Evolutionary conservation across 75 land plant genomes (phyloP).

Genomic region (Chamaecyparis obtusa): DNA sequence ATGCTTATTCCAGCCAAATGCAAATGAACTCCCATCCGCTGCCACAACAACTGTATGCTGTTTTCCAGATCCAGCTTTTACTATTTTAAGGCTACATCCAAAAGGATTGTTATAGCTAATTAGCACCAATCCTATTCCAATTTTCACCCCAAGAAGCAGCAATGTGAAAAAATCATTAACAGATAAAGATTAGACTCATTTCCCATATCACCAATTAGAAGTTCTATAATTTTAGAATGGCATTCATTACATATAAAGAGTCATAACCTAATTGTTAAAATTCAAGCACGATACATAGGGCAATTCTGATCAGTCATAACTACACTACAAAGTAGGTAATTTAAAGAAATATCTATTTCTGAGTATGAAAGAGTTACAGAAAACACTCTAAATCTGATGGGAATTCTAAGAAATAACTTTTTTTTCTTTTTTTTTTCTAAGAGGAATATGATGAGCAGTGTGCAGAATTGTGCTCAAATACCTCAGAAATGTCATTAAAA

Average conservation of each 20-base stretch:
- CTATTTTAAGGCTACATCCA: slow-evolving; percentile 64
- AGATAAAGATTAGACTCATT: neutral
- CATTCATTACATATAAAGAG: neutral
- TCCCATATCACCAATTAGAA: neutral
- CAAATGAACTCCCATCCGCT: slow-evolving; percentile 63
- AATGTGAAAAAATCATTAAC: neutral
- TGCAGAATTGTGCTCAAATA: too few species aligned
- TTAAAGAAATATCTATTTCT: too few species aligned
- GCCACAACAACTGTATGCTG: slow-evolving; percentile 83
- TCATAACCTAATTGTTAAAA: neutral
- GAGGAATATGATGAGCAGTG: too few species aligned
- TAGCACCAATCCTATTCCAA: neutral
- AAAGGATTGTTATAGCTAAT: neutral
- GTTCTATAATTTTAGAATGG: neutral
- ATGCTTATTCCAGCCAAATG: slow-evolving; percentile 97
- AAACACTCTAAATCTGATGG: too few species aligned
- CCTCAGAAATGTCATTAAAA: too few species aligned
- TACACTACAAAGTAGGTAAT: neutral
- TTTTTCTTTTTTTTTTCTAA: too few species aligned
- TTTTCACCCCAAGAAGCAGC: neutral
- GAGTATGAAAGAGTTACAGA: too few species aligned
- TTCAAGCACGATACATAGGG: neutral
- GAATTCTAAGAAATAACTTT: too few species aligned
- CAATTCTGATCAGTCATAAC: neutral
- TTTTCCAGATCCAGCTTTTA: slow-evolving; percentile 79